Evolutionary conservation across 768 basidiomycete genomes (phyloP).

Genomic region (Glaciozyma antarctica): DNA sequence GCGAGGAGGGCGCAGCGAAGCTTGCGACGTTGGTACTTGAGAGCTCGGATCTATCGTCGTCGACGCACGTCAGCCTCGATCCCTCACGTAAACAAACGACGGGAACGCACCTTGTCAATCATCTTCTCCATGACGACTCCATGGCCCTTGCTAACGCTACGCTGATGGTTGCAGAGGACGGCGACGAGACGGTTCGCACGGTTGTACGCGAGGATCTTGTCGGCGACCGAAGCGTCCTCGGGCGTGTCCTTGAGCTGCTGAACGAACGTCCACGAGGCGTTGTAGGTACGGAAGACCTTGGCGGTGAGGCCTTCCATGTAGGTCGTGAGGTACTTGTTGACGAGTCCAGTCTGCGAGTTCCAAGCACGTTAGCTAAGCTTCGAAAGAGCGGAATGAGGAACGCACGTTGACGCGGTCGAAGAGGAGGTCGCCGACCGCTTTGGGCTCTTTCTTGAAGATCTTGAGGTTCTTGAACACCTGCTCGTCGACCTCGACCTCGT

Average conservation of each 20-base stretch:
- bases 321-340: slow-evolving; percentile 84
- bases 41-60: slow-evolving; percentile 55
- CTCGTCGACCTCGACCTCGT: slow-evolving; percentile 73
- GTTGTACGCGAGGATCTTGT: slow-evolving; percentile 95
- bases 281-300: slow-evolving; percentile 99
- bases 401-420: slow-evolving; percentile 92
- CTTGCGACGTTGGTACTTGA: slow-evolving; percentile 98
- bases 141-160: slow-evolving; percentile 83
- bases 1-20: slow-evolving; percentile 76
- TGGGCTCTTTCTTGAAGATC: slow-evolving; percentile 83
- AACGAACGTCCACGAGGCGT: slow-evolving; percentile 94
- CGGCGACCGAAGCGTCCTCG: slow-evolving; percentile 66
- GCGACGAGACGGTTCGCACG: slow-evolving; percentile 95
- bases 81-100: not conserved
- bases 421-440: slow-evolving; percentile 72
- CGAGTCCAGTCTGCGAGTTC: slow-evolving; percentile 54
- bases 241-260: slow-evolving; percentile 70
- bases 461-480: slow-evolving; percentile 98
- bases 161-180: slow-evolving; percentile 97
- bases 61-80: not conserved
- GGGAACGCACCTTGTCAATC: slow-evolving; percentile 63
- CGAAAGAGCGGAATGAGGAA: slow-evolving; percentile 7
- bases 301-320: slow-evolving; percentile 98
- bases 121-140: slow-evolving; percentile 91
- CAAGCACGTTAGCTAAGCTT: not conserved